Percentiles rank a stretch among this genome's conserved stretches.
These are phyloP conservation scores for Leptodontidium sp. DNA, from an alignment of 2,329 filamentous ascomycete species.

Conservation along the genomic window DNA sequence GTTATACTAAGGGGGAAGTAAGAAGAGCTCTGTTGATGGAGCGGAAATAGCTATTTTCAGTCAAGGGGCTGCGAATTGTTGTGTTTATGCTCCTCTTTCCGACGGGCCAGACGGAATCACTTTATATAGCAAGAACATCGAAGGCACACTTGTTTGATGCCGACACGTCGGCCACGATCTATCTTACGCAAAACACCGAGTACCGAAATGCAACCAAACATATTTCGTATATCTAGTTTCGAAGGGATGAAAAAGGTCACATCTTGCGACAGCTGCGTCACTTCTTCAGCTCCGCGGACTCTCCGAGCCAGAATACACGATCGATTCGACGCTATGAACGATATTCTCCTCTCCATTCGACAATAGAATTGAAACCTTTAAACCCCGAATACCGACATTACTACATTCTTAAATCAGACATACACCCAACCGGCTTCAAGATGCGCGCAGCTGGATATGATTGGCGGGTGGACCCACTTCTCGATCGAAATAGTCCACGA, in stretches of 20 bases:
- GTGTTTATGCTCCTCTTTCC: background rate
- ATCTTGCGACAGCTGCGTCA: background rate
- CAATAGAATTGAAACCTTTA: too few relatives aligned
- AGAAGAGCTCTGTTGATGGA: too few relatives aligned
- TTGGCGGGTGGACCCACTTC: too few relatives aligned
- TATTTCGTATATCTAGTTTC: background rate
- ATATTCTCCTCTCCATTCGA: background rate
- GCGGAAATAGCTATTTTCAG: too few relatives aligned
- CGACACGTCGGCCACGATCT: too few relatives aligned
- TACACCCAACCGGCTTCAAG: background rate
- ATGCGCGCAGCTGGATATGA: background rate
- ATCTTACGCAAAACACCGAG: background rate
- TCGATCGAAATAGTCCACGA: too few relatives aligned
- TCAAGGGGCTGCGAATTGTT: background rate
- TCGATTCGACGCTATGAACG: background rate
- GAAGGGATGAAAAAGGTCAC: background rate
- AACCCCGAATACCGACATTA: background rate
- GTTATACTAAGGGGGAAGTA: background rate
- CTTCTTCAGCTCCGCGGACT: slow-evolving; percentile 13
- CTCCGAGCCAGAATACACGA: background rate
- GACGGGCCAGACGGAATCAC: background rate
- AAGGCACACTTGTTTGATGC: background rate
- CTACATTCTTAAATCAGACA: too few relatives aligned
- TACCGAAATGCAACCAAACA: background rate
- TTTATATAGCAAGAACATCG: background rate